Conservation (phyloP, 345 rosid genomes). For the Eucalyptus globulus region DNA sequence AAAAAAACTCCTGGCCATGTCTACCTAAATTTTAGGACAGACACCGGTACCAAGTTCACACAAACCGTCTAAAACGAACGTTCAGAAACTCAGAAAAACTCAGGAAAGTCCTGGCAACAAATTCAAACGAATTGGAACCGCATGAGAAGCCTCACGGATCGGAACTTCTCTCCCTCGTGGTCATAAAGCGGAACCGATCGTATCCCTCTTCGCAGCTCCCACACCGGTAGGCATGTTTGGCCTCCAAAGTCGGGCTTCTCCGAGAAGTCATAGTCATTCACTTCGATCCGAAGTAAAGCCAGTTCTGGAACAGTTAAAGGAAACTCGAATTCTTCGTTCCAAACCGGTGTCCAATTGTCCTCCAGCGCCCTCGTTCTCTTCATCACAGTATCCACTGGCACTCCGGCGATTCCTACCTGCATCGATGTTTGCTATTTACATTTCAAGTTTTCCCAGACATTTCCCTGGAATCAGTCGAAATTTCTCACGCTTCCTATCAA, state of each 20-base stretch:
- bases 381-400: conserved; percentile 54
- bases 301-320: conserved; percentile 77
- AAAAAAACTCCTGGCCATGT: background rate
- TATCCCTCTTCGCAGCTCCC: conserved; percentile 56
- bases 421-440: background rate
- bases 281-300: conserved; percentile 73
- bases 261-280: conserved; percentile 51
- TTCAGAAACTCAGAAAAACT: background rate
- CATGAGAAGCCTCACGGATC: conserved; percentile 2
- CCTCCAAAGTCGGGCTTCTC: conserved; percentile 89
- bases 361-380: conserved; percentile 39
- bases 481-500: background rate
- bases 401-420: conserved; percentile 86
- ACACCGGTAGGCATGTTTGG: conserved; percentile 69
- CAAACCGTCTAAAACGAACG: background rate
- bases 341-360: conserved; percentile 66
- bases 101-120: background rate
- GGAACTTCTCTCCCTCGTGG: conserved; percentile 42
- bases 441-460: background rate
- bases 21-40: background rate
- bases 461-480: background rate
- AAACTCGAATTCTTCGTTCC: conserved; percentile 79
- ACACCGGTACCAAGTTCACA: background rate
- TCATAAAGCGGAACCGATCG: conserved; percentile 50
- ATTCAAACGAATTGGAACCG: background rate